phyloP scores from a whole-genome alignment of 345 rosid genomes.

The Populus tremula region DNA sequence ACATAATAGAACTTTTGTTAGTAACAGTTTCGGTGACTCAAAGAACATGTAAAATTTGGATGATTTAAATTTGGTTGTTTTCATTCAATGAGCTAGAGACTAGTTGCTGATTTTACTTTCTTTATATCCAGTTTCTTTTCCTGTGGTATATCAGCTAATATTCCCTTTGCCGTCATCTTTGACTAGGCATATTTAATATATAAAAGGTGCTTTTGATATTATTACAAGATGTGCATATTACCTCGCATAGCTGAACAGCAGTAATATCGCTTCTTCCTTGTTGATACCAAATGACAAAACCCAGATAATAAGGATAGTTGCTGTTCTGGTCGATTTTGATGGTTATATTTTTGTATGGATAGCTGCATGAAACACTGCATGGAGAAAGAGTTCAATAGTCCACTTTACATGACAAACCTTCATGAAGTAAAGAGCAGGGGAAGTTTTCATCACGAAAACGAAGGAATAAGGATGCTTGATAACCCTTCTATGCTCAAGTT shows the following conservation, averaged over 20 bases:
- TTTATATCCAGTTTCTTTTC: not conserved
- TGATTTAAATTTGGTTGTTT: not conserved
- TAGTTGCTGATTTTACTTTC: not conserved
- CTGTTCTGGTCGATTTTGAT: slow-evolving; percentile 66
- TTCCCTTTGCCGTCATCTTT: not conserved
- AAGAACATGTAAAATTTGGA: not conserved
- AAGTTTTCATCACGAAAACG: not conserved
- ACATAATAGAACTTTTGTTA: not conserved
- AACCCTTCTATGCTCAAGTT: not conserved
- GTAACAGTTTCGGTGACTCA: not conserved
- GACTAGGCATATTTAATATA: not conserved
- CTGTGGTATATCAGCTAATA: not conserved
- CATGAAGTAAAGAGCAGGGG: not conserved
- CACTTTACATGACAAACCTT: not conserved
- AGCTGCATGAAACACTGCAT: slow-evolving; percentile 61
- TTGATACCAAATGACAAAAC: slow-evolving; percentile 57
- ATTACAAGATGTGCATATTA: slow-evolving; percentile 13
- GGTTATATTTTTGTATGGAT: slow-evolving; percentile 56
- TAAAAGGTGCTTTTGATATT: not conserved
- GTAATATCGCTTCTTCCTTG: slow-evolving; percentile 66
- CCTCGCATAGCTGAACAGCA: slow-evolving; percentile 75
- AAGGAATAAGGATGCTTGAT: not conserved
- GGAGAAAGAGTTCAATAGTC: slow-evolving; percentile 11
- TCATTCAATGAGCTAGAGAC: not conserved
- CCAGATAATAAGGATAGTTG: slow-evolving; percentile 61